Evolutionary conservation across 768 basidiomycete species (phyloP).

Genomic region (Pleurotus ostreatus): DNA sequence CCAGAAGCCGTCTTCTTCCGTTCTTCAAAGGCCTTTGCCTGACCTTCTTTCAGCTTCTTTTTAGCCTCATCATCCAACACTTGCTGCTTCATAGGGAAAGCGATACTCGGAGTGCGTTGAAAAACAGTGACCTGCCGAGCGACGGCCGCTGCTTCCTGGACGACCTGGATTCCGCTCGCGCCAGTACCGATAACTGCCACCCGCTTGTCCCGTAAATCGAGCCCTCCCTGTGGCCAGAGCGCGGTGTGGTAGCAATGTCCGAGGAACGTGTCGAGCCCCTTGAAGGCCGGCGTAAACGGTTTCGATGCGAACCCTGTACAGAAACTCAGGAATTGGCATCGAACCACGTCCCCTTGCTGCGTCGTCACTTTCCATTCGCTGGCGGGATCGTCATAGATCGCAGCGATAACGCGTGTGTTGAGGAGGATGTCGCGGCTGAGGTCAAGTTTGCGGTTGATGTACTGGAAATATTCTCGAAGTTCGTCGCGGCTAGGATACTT

Average conservation of each 20-base stretch:
- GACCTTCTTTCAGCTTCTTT: conserved; percentile 14
- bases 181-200: conserved; percentile 24
- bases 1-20: conserved; percentile 18
- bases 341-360: conserved; percentile 12
- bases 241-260: conserved; percentile 21
- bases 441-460: conserved; percentile 21
- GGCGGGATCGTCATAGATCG: conserved; percentile 16
- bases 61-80: conserved; percentile 47
- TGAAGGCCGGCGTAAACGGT: conserved; percentile 17
- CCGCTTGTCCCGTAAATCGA: conserved; percentile 19
- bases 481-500: neutral
- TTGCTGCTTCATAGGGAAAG: conserved; percentile 49
- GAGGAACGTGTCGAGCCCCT: conserved; percentile 19
- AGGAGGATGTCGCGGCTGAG: conserved; percentile 19
- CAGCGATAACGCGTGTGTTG: conserved; percentile 18
- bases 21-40: conserved; percentile 16
- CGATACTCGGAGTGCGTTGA: conserved; percentile 37
- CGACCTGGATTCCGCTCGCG: conserved; percentile 22
- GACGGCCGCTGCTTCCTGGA: conserved; percentile 18
- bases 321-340: conserved; percentile 17
- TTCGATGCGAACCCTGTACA: conserved; percentile 22
- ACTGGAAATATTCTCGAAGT: conserved; percentile 18
- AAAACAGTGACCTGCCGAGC: conserved; percentile 21
- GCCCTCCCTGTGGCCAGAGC: conserved; percentile 18
- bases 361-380: conserved; percentile 20